Evolutionary conservation across 345 rosid species (phyloP).

Genomic region (Citrus sp.): DNA sequence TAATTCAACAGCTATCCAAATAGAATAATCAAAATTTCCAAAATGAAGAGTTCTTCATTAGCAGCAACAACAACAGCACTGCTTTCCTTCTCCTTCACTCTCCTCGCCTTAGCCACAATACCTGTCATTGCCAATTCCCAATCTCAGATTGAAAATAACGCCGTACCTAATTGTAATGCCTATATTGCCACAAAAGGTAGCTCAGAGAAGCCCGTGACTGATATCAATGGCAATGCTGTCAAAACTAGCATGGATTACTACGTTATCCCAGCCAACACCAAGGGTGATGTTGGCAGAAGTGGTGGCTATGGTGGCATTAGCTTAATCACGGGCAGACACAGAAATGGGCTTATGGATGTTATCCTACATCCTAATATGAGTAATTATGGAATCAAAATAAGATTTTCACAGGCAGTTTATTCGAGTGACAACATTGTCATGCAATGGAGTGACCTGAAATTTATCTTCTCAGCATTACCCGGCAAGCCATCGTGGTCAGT

Average conservation of each 20-base stretch:
- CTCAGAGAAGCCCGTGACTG: neutral
- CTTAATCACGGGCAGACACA: neutral
- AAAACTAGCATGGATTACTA: neutral
- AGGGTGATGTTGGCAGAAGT: neutral
- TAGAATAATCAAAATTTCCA: neutral
- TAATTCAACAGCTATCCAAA: too few relatives aligned
- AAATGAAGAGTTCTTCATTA: neutral
- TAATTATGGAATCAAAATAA: too few relatives aligned
- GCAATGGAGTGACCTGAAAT: neutral
- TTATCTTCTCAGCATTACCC: neutral
- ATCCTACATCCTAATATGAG: neutral
- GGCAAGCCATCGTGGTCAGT: neutral
- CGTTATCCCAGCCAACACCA: neutral
- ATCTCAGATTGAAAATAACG: too few relatives aligned
- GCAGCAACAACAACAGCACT: neutral
- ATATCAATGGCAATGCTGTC: neutral
- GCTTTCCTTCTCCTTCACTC: neutral
- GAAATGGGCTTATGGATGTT: neutral
- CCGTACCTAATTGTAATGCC: too few relatives aligned
- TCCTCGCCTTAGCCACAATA: neutral
- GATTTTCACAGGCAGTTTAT: too few relatives aligned
- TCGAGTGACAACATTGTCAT: too few relatives aligned
- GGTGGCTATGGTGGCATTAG: neutral
- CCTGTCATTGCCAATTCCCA: neutral
- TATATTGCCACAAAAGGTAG: too few relatives aligned